phyloP scores from a whole-genome alignment of 2,329 filamentous ascomycete species.

The Neonectria magnoliae region DNA sequence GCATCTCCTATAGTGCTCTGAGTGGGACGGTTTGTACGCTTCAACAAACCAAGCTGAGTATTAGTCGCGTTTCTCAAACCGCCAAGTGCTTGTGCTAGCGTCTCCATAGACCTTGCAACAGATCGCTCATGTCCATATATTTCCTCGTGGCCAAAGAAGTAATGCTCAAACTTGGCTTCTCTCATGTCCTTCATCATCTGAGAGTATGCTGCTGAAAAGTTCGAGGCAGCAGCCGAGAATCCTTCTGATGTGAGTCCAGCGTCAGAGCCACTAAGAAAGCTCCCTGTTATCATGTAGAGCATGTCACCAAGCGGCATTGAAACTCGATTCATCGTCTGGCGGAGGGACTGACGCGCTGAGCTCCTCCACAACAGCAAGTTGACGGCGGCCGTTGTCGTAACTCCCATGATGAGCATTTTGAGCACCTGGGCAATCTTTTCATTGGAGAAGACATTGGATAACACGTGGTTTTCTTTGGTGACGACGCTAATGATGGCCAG shows the following conservation, averaged over 20 bases:
- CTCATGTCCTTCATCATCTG: constrained; percentile 80
- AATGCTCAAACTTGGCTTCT: constrained; percentile 92
- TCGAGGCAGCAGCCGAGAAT: constrained; percentile 69
- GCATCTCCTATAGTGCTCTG: fast-evolving
- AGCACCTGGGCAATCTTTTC: constrained; percentile 83
- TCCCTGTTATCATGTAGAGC: constrained; percentile 81
- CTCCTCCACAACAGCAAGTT: constrained; percentile 82
- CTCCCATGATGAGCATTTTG: constrained; percentile 83
- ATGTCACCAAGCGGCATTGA: constrained; percentile 83
- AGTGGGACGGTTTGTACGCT: constrained; percentile 41
- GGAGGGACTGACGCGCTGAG: constrained; percentile 78
- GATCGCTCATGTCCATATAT: constrained; percentile 82
- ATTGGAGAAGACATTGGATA: constrained; percentile 83
- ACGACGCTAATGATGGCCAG: constrained; percentile 89
- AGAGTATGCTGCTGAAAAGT: constrained; percentile 73
- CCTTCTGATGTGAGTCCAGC: constrained; percentile 74
- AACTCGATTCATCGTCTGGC: constrained; percentile 75
- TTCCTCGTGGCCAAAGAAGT: constrained; percentile 79
- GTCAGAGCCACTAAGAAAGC: constrained; percentile 85
- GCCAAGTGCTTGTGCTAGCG: constrained; percentile 86
- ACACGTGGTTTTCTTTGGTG: constrained; percentile 89
- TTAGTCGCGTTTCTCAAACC: constrained; percentile 88
- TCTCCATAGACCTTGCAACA: constrained; percentile 85
- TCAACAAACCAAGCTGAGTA: constrained; percentile 86
- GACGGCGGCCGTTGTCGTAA: constrained; percentile 73